A percentile compares a stretch with the other conserved stretches of the same genome.
Conservation (phyloP, 164 flowering plant species). For the Houttuynia cordata region DNA sequence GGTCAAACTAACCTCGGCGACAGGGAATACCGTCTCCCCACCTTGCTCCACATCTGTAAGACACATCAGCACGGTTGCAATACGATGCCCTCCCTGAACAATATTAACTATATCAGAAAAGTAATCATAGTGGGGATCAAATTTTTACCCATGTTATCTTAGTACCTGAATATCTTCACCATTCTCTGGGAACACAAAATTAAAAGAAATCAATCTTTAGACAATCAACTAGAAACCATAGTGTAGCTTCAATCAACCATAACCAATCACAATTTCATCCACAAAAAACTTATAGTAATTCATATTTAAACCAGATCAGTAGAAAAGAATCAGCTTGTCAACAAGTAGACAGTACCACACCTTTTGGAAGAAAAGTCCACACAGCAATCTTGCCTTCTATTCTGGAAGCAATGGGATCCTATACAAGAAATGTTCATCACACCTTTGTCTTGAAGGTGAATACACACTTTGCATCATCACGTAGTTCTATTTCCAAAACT, state of each 20-base stretch:
- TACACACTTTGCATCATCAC: no score
- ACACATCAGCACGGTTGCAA: conserved; percentile 94
- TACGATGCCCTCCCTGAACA: conserved; percentile 89
- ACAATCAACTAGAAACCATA: not conserved
- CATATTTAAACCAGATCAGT: not conserved
- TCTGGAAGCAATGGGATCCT: conserved; percentile 78
- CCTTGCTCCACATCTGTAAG: conserved; percentile 79
- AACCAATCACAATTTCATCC: not conserved
- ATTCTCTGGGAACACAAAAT: conserved; percentile 39
- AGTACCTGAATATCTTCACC: conserved; percentile 95
- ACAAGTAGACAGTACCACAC: conserved; percentile 17
- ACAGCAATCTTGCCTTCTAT: conserved; percentile 84
- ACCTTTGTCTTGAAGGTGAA: no score
- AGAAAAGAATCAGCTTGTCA: not conserved
- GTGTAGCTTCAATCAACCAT: not conserved
- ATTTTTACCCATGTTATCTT: conserved; percentile 81
- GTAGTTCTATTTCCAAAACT: no score
- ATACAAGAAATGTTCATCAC: conserved; percentile 2
- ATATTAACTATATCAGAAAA: conserved; percentile 73
- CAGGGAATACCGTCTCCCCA: conserved; percentile 94
- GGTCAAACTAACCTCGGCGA: conserved; percentile 59
- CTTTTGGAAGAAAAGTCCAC: conserved; percentile 97
- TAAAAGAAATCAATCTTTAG: not conserved
- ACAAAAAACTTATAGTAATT: not conserved
- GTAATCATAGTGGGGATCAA: conserved; percentile 90